Evolutionary conservation across 306 rosid genomes (phyloP).

Genomic region (Biancaea sappan): DNA sequence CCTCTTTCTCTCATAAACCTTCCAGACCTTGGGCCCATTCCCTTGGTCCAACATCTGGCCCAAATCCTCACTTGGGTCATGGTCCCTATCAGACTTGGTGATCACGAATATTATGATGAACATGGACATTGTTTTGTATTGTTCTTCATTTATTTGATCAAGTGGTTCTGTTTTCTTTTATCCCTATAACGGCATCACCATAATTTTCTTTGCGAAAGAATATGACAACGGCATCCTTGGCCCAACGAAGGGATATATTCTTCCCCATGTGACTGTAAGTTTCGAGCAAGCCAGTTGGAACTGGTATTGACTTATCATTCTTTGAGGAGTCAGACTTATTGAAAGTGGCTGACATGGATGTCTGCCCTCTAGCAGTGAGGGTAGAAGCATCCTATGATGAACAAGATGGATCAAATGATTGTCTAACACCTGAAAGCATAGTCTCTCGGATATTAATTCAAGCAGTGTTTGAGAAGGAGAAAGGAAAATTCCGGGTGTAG

Average conservation of each 20-base stretch:
- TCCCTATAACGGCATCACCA: slow-evolving; percentile 64
- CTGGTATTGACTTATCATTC: slow-evolving; percentile 67
- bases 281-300: slow-evolving; percentile 68
- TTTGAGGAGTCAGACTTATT: slow-evolving; percentile 67
- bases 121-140: slow-evolving; percentile 4
- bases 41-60: no score
- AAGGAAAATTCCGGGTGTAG: slow-evolving; percentile 69
- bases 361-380: slow-evolving; percentile 76
- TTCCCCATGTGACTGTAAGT: slow-evolving; percentile 60
- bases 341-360: slow-evolving; percentile 54
- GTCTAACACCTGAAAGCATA: slow-evolving; percentile 34
- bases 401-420: slow-evolving; percentile 53
- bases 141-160: slow-evolving; percentile 23
- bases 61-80: no score
- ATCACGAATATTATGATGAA: neutral
- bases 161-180: slow-evolving; percentile 20
- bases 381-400: slow-evolving; percentile 61
- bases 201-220: slow-evolving; percentile 82
- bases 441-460: slow-evolving; percentile 83
- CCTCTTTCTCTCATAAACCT: no score
- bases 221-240: slow-evolving; percentile 61
- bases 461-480: slow-evolving; percentile 75
- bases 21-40: no score
- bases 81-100: no score
- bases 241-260: slow-evolving; percentile 51